phyloP scores from a whole-genome alignment of 1,139 yeast species.

The Taphrina wiesneri region DNA sequence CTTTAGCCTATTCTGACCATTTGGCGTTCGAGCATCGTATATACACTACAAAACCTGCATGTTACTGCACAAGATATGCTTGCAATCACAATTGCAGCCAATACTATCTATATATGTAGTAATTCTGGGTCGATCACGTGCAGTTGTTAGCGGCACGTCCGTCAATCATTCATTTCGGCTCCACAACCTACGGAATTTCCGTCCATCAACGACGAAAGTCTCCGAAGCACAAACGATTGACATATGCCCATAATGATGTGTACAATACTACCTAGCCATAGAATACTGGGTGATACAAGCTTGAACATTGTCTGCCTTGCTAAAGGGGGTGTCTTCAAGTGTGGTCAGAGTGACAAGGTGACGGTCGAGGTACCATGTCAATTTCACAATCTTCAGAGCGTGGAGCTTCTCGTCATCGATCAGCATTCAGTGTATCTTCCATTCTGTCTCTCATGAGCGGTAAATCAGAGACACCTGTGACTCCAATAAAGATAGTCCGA shows the following conservation, averaged over 20 bases:
- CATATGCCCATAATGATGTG: too few relatives aligned
- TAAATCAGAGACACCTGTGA: neutral
- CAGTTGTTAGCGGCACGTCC: too few relatives aligned
- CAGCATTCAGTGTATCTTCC: conserved; percentile 9
- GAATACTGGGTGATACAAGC: too few relatives aligned
- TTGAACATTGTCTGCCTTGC: too few relatives aligned
- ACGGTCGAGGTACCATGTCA: neutral
- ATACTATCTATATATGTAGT: neutral
- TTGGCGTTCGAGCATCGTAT: too few relatives aligned
- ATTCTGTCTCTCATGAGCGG: conserved; percentile 7
- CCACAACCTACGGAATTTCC: neutral
- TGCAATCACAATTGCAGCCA: neutral
- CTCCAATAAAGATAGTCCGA: neutral
- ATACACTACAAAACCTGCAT: too few relatives aligned
- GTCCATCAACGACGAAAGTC: neutral
- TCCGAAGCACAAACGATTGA: neutral
- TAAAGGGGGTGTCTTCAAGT: too few relatives aligned
- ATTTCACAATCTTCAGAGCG: neutral
- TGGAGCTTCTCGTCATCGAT: neutral
- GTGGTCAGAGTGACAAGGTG: too few relatives aligned
- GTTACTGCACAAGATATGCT: neutral
- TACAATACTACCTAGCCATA: too few relatives aligned
- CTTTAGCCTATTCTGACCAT: too few relatives aligned
- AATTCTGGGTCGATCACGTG: neutral
- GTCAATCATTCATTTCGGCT: neutral